These are phyloP conservation scores for Candida glucosophila DNA, from an alignment of 1,139 yeast species.

Conservation along the genomic window DNA sequence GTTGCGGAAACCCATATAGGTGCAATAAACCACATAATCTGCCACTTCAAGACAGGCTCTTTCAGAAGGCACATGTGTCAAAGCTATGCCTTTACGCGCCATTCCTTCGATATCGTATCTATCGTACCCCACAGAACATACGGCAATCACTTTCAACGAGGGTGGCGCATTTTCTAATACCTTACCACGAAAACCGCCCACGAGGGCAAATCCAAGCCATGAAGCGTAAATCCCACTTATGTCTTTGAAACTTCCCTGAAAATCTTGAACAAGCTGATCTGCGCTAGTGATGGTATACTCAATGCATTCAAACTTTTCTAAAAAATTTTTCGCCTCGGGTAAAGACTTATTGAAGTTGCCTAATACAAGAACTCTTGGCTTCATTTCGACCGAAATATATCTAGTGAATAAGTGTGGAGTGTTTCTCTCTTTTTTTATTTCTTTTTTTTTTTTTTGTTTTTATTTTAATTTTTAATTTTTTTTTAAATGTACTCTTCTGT, in stretches of 20 bases:
- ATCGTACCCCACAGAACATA: constrained; percentile 69
- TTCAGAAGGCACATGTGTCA: constrained; percentile 60
- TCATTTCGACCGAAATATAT: constrained; percentile 5
- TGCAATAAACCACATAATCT: constrained; percentile 55
- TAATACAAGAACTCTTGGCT: constrained; percentile 35
- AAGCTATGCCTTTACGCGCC: constrained; percentile 35
- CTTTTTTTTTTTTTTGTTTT: too few species aligned
- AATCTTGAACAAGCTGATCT: constrained; percentile 32
- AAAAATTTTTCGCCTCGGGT: constrained; percentile 29
- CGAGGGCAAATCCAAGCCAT: constrained; percentile 44
- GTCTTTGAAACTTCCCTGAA: constrained; percentile 24
- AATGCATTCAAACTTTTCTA: constrained; percentile 33
- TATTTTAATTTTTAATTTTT: too few species aligned
- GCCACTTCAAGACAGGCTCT: constrained; percentile 69
- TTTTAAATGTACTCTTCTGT: too few species aligned
- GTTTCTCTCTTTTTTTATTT: too few species aligned
- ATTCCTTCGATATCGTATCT: constrained; percentile 39
- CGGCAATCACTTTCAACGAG: constrained; percentile 45
- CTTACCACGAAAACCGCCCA: constrained; percentile 43
- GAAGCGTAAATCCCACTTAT: constrained; percentile 56
- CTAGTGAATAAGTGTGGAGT: too few species aligned
- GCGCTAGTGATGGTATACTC: constrained; percentile 31
- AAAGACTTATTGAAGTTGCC: constrained; percentile 32
- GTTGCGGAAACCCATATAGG: constrained; percentile 56
- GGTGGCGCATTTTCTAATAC: constrained; percentile 45